Percentiles rank a stretch among this genome's conserved stretches.
phyloP scores from a whole-genome alignment of 2,329 filamentous ascomycete species.

The Colletotrichum sansevieriae region DNA sequence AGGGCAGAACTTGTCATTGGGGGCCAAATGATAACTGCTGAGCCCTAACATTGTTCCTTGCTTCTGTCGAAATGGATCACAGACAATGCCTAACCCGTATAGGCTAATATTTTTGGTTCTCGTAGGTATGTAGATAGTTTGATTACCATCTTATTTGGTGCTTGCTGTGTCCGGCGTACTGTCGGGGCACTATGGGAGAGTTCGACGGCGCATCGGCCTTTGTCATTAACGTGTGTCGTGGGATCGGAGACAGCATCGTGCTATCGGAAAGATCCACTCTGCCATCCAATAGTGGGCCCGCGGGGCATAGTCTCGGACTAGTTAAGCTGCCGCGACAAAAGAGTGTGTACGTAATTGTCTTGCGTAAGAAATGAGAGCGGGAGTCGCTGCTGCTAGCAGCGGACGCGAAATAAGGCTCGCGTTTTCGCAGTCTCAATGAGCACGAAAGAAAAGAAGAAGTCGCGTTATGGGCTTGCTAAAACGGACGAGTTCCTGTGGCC shows the following conservation, averaged over 20 bases:
- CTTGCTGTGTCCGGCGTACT: neutral
- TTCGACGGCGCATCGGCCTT: slow-evolving; percentile 13
- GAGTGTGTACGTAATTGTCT: slow-evolving; percentile 38
- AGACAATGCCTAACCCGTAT: neutral
- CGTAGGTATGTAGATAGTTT: neutral
- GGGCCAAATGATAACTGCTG: neutral
- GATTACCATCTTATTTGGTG: slow-evolving; percentile 10
- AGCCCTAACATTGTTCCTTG: neutral
- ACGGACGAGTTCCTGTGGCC: neutral
- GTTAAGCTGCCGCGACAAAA: slow-evolving; percentile 19
- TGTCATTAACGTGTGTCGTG: slow-evolving; percentile 41
- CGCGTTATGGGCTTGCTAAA: slow-evolving; percentile 22
- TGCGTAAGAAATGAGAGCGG: slow-evolving; percentile 25
- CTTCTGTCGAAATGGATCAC: neutral
- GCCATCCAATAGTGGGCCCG: slow-evolving; percentile 31
- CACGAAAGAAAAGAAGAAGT: slow-evolving; percentile 20
- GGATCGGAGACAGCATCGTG: slow-evolving; percentile 25
- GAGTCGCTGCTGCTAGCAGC: neutral
- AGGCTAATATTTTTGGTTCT: neutral
- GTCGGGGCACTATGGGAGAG: slow-evolving; percentile 9
- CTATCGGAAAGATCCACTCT: slow-evolving; percentile 28
- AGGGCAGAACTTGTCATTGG: slow-evolving; percentile 7
- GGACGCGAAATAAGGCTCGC: slow-evolving; percentile 15
- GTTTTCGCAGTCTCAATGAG: slow-evolving; percentile 12
- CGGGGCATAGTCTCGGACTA: slow-evolving; percentile 6